These are phyloP conservation scores for Aspergillus carlsbadensis DNA, from an alignment of 495 filamentous ascomycete species.

Conservation along the genomic window DNA sequence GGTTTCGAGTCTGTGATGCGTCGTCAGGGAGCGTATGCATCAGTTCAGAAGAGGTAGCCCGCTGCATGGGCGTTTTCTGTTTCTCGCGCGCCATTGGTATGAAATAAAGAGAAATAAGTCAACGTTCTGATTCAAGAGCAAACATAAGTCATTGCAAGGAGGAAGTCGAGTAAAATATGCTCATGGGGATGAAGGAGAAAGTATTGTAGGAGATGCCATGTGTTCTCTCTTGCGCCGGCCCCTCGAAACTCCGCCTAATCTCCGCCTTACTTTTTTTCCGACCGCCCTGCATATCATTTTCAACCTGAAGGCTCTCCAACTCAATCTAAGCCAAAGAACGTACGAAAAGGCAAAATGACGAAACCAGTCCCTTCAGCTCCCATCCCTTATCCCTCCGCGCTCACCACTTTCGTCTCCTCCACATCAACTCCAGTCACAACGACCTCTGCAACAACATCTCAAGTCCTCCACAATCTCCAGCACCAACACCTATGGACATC, in stretches of 20 bases:
- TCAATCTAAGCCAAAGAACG: not conserved
- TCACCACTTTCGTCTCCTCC: constrained; percentile 35
- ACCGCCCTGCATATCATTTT: not conserved
- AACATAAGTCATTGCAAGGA: not conserved
- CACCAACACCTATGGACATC: constrained; percentile 85
- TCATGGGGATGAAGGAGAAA: not conserved
- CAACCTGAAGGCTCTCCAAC: not conserved
- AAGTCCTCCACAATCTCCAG: constrained; percentile 77
- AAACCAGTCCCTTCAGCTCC: constrained; percentile 2
- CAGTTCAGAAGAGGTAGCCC: constrained; percentile 64
- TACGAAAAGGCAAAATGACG: not conserved
- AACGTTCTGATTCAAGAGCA: not conserved
- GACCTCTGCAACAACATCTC: constrained; percentile 54
- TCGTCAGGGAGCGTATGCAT: constrained; percentile 40
- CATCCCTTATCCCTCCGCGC: constrained; percentile 26
- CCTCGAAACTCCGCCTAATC: constrained; percentile 21
- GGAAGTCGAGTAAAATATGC: constrained; percentile 3
- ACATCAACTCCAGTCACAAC: constrained; percentile 23
- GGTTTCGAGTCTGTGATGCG: constrained; percentile 24
- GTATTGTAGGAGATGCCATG: constrained; percentile 36
- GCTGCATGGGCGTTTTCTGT: constrained; percentile 63
- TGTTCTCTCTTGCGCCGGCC: constrained; percentile 27
- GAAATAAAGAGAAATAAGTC: not conserved
- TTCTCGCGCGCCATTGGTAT: constrained; percentile 68
- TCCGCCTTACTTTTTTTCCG: constrained; percentile 17